Conservation (phyloP, 2,329 filamentous ascomycete genomes). For the Botrytis galanthina region DNA sequence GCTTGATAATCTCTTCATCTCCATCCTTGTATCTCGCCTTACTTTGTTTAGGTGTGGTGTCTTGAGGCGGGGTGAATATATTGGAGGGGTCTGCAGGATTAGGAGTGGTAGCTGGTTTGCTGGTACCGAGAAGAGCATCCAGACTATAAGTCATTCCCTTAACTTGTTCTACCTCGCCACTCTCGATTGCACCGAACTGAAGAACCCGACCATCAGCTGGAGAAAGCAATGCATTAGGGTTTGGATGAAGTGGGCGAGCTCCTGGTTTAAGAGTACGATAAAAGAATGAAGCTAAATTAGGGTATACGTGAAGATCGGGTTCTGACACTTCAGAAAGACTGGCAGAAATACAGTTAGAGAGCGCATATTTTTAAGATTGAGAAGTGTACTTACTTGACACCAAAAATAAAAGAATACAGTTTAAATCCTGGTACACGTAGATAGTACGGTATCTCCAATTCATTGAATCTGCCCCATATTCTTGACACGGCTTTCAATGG, state of each 20-base stretch:
- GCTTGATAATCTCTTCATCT: conserved; percentile 65
- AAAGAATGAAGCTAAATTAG: conserved; percentile 95
- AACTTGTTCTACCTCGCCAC: conserved; percentile 95
- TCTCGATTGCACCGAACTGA: conserved; percentile 87
- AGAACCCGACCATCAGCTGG: conserved; percentile 89
- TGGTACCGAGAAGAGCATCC: conserved; percentile 81
- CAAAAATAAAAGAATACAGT: conserved; percentile 70
- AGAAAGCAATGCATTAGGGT: conserved; percentile 76
- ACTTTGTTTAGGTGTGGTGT: conserved; percentile 26
- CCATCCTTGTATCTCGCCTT: conserved; percentile 33
- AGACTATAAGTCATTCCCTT: conserved; percentile 98
- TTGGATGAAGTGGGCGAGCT: conserved; percentile 76
- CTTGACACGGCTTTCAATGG: conserved; percentile 70
- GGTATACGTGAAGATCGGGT: conserved; percentile 82
- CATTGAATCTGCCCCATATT: conserved; percentile 72
- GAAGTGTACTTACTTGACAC: conserved; percentile 55
- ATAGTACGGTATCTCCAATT: conserved; percentile 67
- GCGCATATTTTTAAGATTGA: background rate
- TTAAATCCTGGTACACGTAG: conserved; percentile 71
- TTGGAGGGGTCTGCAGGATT: conserved; percentile 44
- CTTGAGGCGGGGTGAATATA: conserved; percentile 42
- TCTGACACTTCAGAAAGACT: conserved; percentile 84
- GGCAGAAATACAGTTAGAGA: conserved; percentile 25
- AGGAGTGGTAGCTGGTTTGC: conserved; percentile 46
- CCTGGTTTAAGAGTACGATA: conserved; percentile 93